Evolutionary conservation across 208 protist species (phyloP).

Genomic region (Trypanosomatidae sp.): DNA sequence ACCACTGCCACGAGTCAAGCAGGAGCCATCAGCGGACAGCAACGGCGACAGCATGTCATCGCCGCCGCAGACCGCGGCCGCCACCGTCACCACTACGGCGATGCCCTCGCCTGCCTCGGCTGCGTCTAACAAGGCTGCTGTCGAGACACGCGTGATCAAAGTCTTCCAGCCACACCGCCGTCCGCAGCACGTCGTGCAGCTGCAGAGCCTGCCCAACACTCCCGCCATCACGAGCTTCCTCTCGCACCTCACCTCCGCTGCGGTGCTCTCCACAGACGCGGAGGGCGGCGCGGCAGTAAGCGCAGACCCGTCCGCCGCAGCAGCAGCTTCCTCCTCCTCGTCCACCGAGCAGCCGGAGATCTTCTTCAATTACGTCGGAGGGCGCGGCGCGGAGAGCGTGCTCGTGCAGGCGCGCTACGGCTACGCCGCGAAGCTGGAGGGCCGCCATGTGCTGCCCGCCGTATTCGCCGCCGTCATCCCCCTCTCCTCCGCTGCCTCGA

Average conservation of each 20-base stretch:
- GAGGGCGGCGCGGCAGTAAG: background rate
- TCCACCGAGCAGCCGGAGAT: conserved; percentile 48
- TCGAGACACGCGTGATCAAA: conserved; percentile 39
- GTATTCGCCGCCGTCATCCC: conserved; percentile 45
- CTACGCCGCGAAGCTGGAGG: conserved; percentile 61
- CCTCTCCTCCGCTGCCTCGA: conserved; percentile 43
- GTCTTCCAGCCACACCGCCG: conserved; percentile 60
- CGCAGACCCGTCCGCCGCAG: conserved; percentile 18
- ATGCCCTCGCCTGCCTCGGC: background rate
- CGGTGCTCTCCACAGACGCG: background rate
- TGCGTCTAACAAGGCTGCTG: conserved; percentile 4
- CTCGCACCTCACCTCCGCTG: conserved; percentile 31
- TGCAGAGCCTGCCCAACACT: conserved; percentile 75
- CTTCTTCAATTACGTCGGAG: conserved; percentile 56
- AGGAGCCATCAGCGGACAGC: conserved; percentile 10
- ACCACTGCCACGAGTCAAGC: conserved; percentile 29
- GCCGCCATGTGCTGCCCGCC: conserved; percentile 41
- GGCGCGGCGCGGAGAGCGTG: conserved; percentile 61
- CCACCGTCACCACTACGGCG: conserved; percentile 1
- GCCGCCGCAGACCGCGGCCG: background rate
- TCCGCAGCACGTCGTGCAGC: conserved; percentile 52
- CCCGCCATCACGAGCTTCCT: conserved; percentile 55
- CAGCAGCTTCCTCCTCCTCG: no score
- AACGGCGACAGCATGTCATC: background rate
- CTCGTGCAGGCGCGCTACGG: conserved; percentile 76